Percentiles rank a stretch among this genome's conserved stretches.
These are phyloP conservation scores for Dioscorea cayenensis DNA, from an alignment of 116 monocot species.

Conservation along the genomic window DNA sequence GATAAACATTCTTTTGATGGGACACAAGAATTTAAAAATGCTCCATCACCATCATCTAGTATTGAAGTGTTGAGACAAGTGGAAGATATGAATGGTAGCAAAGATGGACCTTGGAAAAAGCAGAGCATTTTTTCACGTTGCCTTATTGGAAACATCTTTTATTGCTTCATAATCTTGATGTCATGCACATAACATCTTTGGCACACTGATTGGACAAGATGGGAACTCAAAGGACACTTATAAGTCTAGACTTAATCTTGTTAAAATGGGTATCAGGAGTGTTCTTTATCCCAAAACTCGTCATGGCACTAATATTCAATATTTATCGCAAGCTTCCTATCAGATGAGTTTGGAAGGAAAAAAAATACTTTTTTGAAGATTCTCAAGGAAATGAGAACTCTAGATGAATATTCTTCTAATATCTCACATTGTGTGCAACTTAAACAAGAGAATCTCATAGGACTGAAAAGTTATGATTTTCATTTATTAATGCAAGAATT, in stretches of 20 bases:
- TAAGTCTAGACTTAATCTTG: background rate
- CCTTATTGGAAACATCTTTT: conserved; percentile 10
- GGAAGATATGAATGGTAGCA: too few relatives aligned
- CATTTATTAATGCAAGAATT: too few relatives aligned
- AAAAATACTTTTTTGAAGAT: conserved; percentile 1
- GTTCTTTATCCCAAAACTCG: background rate
- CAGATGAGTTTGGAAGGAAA: background rate
- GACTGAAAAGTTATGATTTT: too few relatives aligned
- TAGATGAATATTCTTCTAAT: too few relatives aligned
- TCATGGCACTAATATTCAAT: background rate
- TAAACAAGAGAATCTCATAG: too few relatives aligned
- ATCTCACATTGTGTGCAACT: too few relatives aligned
- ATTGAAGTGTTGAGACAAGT: too few relatives aligned
- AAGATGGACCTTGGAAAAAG: background rate
- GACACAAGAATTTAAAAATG: too few relatives aligned
- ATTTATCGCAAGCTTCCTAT: conserved; percentile 1
- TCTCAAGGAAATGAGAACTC: background rate
- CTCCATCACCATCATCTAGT: background rate
- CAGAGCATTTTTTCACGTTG: background rate
- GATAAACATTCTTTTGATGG: background rate
- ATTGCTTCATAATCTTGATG: too few relatives aligned
- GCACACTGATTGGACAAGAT: background rate
- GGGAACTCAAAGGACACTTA: conserved; percentile 2
- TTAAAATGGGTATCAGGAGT: too few relatives aligned
- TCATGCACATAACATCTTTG: conserved; percentile 6